These are phyloP conservation scores for Immersiella caudata DNA, from an alignment of 495 filamentous ascomycete genomes.

Conservation along the genomic window DNA sequence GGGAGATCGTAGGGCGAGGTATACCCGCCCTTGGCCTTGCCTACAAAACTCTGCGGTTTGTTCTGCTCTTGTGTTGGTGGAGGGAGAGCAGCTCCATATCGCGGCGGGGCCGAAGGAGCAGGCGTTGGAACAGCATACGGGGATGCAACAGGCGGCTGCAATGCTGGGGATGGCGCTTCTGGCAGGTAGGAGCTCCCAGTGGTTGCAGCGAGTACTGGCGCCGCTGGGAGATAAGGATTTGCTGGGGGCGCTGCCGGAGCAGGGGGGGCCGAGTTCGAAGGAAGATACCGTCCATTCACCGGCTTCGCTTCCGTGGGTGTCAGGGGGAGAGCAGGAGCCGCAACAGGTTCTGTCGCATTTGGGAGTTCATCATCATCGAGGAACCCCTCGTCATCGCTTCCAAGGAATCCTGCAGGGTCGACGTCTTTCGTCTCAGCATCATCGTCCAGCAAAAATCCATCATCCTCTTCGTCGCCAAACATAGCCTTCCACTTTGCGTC, in stretches of 20 bases:
- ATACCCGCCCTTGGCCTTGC: slow-evolving; percentile 89
- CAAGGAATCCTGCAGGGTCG: slow-evolving; percentile 61
- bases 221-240: slow-evolving; percentile 31
- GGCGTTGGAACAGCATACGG: slow-evolving; percentile 42
- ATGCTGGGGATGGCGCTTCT: slow-evolving; percentile 24
- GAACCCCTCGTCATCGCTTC: slow-evolving; percentile 74
- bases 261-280: slow-evolving; percentile 25
- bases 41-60: slow-evolving; percentile 78
- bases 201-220: slow-evolving; percentile 33
- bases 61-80: slow-evolving; percentile 44
- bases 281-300: slow-evolving; percentile 43
- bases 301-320: slow-evolving; percentile 16
- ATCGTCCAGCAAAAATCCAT: slow-evolving; percentile 51
- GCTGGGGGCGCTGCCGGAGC: slow-evolving; percentile 2
- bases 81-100: slow-evolving; percentile 48
- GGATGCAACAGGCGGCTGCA: slow-evolving; percentile 35
- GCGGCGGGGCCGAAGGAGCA: slow-evolving; percentile 46
- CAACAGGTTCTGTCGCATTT: slow-evolving; percentile 22
- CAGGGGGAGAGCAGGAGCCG: slow-evolving; percentile 21
- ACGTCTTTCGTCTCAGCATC: slow-evolving; percentile 41
- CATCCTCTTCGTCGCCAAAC: slow-evolving; percentile 65
- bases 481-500: slow-evolving; percentile 83
- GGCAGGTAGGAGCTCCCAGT: slow-evolving; percentile 43
- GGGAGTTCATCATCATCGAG: slow-evolving; percentile 59
- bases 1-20: slow-evolving; percentile 93